Percentiles rank a stretch among this genome's conserved stretches.
Evolutionary conservation across 2,329 filamentous ascomycete genomes (phyloP).

Genomic region (Xylaria digitata): DNA sequence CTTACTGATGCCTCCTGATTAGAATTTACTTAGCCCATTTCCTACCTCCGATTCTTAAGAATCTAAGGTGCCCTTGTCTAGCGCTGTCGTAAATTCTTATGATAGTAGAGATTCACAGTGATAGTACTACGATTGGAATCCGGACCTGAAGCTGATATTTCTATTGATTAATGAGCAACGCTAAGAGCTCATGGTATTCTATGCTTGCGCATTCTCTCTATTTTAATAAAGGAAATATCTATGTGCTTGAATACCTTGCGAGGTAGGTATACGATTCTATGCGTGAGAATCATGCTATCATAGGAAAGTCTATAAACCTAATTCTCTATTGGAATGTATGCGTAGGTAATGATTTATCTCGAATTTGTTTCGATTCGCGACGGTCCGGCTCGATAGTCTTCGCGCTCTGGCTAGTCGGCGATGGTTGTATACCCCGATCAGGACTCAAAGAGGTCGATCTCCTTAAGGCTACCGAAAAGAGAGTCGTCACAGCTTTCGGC

Average conservation of each 20-base stretch:
- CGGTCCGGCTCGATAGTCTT: not conserved
- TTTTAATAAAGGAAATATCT: slow-evolving; percentile 2
- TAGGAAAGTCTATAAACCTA: not conserved
- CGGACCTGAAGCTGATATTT: not conserved
- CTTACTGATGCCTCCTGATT: no score
- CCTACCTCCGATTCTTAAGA: no score
- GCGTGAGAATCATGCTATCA: not conserved
- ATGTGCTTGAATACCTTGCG: not conserved
- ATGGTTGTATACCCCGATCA: not conserved
- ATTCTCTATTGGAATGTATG: not conserved
- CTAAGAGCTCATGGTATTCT: not conserved
- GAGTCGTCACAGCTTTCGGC: not conserved
- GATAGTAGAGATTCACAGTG: not conserved
- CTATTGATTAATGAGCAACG: not conserved
- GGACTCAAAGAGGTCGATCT: not conserved
- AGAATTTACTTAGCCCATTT: no score
- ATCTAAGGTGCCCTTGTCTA: no score
- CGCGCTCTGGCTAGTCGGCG: not conserved
- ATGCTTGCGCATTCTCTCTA: slow-evolving; percentile 16
- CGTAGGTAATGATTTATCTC: not conserved
- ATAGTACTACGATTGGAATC: not conserved
- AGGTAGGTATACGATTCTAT: not conserved
- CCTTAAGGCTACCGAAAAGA: not conserved
- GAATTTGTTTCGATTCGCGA: not conserved
- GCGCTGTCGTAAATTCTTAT: no score